phyloP scores from a whole-genome alignment of 1,139 yeast species.

The Oligophagozyma castellii region DNA sequence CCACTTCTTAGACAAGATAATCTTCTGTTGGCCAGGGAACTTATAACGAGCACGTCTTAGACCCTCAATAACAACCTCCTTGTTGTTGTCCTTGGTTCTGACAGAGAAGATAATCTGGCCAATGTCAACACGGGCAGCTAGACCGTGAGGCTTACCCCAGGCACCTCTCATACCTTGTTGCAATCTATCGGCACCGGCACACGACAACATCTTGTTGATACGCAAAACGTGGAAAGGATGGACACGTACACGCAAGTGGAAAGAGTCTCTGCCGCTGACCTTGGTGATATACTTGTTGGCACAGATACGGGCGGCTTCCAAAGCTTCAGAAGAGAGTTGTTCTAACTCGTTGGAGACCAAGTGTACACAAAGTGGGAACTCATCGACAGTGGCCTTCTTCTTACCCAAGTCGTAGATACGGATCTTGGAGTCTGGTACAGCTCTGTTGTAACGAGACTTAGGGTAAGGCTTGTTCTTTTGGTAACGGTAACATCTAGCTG shows the following conservation, averaged over 20 bases:
- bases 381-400: constrained; percentile 99
- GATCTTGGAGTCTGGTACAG: constrained; percentile 99
- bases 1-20: constrained; percentile 99
- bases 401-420: constrained; percentile 99
- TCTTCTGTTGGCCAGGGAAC: constrained; percentile 99
- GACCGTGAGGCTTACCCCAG: constrained; percentile 99
- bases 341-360: constrained; percentile 98
- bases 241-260: constrained; percentile 99
- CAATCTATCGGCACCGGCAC: constrained; percentile 99
- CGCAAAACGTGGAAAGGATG: constrained; percentile 99
- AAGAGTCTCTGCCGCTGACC: constrained; percentile 95
- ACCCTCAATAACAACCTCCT: constrained; percentile 96
- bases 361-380: constrained; percentile 98
- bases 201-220: constrained; percentile 99
- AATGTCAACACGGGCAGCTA: constrained; percentile 98
- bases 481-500: constrained; percentile 99
- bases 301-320: constrained; percentile 99
- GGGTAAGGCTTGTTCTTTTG: constrained; percentile 99
- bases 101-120: constrained; percentile 98
- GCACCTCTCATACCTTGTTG: constrained; percentile 99
- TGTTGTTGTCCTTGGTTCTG: constrained; percentile 97
- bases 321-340: constrained; percentile 98
- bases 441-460: constrained; percentile 99
- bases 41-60: constrained; percentile 99
- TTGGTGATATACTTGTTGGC: constrained; percentile 99